phyloP scores from a whole-genome alignment of 2,329 filamentous ascomycete genomes.

The Neonectria ditissima region DNA sequence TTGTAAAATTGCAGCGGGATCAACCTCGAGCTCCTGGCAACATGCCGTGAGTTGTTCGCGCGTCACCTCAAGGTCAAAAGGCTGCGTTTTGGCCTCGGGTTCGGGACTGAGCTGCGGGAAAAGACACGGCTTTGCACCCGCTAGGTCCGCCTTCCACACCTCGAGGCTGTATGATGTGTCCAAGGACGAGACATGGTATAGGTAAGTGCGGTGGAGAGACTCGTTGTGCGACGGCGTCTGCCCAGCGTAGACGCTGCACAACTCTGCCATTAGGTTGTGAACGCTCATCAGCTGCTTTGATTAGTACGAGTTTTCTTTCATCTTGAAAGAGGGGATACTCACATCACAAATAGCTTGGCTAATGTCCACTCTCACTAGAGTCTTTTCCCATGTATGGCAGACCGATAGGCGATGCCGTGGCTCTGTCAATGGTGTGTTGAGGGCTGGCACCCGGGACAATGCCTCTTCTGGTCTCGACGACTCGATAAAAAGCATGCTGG shows the following conservation, averaged over 20 bases:
- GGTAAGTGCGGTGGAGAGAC: conserved; percentile 40
- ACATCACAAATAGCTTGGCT: conserved; percentile 65
- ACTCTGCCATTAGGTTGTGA: conserved; percentile 59
- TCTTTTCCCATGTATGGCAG: conserved; percentile 57
- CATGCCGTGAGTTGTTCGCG: conserved; percentile 59
- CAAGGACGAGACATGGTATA: conserved; percentile 44
- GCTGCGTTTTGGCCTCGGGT: conserved; percentile 49
- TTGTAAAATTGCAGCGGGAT: conserved; percentile 63
- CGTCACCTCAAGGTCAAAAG: conserved; percentile 56
- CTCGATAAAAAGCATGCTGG: conserved; percentile 66
- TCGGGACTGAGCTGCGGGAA: conserved; percentile 57
- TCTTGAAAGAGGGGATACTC: conserved; percentile 9
- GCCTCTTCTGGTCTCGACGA: conserved; percentile 53
- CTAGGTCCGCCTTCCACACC: conserved; percentile 60
- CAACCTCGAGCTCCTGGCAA: conserved; percentile 52
- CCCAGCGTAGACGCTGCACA: conserved; percentile 59
- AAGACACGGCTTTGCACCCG: conserved; percentile 54
- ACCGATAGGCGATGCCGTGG: conserved; percentile 64
- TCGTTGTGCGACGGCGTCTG: conserved; percentile 45
- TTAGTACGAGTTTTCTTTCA: conserved; percentile 5
- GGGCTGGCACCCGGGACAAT: conserved; percentile 55
- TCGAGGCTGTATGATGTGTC: conserved; percentile 52
- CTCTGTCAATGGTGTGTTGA: conserved; percentile 52
- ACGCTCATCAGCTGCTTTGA: conserved; percentile 52
- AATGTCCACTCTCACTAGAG: conserved; percentile 62